Evolutionary conservation across 306 rosid species (phyloP).

Genomic region (Cucurbita ficifolia): DNA sequence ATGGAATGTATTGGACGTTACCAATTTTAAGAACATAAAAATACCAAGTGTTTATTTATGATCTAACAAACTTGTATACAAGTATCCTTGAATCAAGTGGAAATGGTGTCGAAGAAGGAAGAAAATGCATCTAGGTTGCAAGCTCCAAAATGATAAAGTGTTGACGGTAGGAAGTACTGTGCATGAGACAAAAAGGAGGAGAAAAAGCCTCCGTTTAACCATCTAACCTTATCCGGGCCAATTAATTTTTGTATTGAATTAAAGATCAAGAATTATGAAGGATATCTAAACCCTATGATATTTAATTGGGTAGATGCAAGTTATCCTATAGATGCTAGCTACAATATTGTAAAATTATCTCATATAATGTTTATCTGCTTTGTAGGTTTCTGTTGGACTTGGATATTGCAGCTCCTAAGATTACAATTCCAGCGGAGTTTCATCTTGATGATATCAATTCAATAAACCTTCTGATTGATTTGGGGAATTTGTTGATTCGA

Average conservation of each 20-base stretch:
- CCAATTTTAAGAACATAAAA: too few species aligned
- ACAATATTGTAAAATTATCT: background rate
- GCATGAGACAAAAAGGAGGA: background rate
- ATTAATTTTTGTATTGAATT: background rate
- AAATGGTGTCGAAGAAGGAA: too few species aligned
- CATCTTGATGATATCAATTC: conserved; percentile 57
- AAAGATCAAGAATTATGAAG: background rate
- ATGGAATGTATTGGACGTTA: too few species aligned
- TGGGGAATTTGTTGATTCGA: conserved; percentile 73
- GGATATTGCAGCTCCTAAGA: conserved; percentile 98
- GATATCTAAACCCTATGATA: background rate
- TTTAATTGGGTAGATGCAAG: background rate
- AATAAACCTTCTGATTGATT: conserved; percentile 78
- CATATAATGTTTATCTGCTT: conserved; percentile 12
- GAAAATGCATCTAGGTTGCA: too few species aligned
- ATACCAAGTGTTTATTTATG: too few species aligned
- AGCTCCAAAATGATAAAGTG: background rate
- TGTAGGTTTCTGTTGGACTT: conserved; percentile 81
- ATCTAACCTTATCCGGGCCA: background rate
- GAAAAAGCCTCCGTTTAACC: background rate
- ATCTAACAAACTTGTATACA: too few species aligned
- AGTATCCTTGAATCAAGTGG: too few species aligned
- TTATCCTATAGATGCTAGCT: background rate
- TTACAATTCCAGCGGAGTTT: conserved; percentile 85
- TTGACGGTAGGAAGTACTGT: background rate